phyloP scores from a whole-genome alignment of 495 filamentous ascomycete genomes.

The Aspergillus ellipticus region DNA sequence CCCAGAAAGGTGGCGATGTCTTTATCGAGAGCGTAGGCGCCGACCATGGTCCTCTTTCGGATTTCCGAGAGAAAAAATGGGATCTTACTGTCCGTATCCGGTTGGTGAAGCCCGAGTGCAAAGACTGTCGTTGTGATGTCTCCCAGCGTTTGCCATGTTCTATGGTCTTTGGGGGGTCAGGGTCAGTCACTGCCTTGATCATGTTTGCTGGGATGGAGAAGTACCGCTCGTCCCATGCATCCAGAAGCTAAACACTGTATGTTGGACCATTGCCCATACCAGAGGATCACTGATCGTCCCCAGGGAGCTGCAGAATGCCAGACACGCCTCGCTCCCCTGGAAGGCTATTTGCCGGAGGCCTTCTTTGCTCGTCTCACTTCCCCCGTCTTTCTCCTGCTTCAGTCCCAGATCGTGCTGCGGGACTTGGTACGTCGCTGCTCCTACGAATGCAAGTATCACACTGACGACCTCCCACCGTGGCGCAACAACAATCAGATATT shows the following conservation, averaged over 20 bases:
- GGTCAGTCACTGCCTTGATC: neutral
- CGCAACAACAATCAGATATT: slow-evolving; percentile 13
- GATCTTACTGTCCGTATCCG: slow-evolving; percentile 21
- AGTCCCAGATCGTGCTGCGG: slow-evolving; percentile 8
- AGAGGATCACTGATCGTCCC: slow-evolving; percentile 28
- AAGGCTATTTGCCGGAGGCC: slow-evolving; percentile 10
- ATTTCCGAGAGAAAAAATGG: slow-evolving; percentile 47
- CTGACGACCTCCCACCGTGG: slow-evolving; percentile 27
- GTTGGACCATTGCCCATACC: slow-evolving; percentile 19
- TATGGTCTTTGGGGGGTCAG: slow-evolving; percentile 14
- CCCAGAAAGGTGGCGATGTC: slow-evolving; percentile 46
- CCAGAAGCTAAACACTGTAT: slow-evolving; percentile 15
- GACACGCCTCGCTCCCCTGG: slow-evolving; percentile 25
- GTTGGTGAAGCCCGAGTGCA: slow-evolving; percentile 51
- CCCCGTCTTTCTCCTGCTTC: slow-evolving; percentile 1
- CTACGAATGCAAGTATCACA: slow-evolving; percentile 20
- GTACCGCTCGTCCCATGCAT: slow-evolving; percentile 28
- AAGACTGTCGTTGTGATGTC: slow-evolving; percentile 32
- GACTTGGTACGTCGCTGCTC: slow-evolving; percentile 16
- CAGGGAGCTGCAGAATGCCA: slow-evolving; percentile 26
- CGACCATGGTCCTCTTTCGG: slow-evolving; percentile 44
- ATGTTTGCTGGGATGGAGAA: neutral
- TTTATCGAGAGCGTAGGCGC: slow-evolving; percentile 46
- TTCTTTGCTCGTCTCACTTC: slow-evolving; percentile 8
- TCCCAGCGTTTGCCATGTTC: slow-evolving; percentile 26